Conservation (phyloP, 176 grass and related monocot species). For the Carex parvula region DNA sequence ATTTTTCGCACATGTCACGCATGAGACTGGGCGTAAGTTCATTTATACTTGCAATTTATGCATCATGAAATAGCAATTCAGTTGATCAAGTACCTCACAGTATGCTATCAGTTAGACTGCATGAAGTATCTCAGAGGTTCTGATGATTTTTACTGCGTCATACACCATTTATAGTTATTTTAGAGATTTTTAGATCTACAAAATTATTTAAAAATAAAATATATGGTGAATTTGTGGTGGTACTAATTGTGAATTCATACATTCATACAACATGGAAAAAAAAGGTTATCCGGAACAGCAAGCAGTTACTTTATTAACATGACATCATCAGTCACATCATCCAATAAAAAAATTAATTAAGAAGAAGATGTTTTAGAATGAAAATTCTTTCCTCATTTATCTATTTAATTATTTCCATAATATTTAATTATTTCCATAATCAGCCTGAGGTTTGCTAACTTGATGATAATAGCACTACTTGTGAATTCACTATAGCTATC, state of each 20-base stretch:
- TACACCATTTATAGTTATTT: background rate
- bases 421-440: too few relatives aligned
- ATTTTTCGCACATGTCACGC: conserved; percentile 74
- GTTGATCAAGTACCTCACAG: background rate
- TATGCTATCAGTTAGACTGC: background rate
- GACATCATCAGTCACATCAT: background rate
- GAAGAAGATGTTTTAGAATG: too few relatives aligned
- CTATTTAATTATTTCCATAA: too few relatives aligned
- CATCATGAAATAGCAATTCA: background rate
- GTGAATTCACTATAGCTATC: too few relatives aligned
- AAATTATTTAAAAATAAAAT: background rate
- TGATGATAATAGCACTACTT: too few relatives aligned
- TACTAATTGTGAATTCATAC: background rate
- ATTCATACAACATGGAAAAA: background rate
- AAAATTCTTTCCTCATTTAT: too few relatives aligned
- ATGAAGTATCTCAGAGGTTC: background rate
- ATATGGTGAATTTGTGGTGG: background rate
- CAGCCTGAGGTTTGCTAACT: too few relatives aligned
- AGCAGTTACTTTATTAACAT: background rate
- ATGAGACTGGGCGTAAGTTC: conserved; percentile 76
- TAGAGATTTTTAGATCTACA: too few relatives aligned
- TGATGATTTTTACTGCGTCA: background rate
- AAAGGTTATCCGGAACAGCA: too few relatives aligned
- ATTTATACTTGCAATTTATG: background rate
- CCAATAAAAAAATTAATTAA: background rate